Base-by-base conservation (phyloP, 2,329 filamentous ascomycete species). In the Dothideomycetidae sp. region DNA sequence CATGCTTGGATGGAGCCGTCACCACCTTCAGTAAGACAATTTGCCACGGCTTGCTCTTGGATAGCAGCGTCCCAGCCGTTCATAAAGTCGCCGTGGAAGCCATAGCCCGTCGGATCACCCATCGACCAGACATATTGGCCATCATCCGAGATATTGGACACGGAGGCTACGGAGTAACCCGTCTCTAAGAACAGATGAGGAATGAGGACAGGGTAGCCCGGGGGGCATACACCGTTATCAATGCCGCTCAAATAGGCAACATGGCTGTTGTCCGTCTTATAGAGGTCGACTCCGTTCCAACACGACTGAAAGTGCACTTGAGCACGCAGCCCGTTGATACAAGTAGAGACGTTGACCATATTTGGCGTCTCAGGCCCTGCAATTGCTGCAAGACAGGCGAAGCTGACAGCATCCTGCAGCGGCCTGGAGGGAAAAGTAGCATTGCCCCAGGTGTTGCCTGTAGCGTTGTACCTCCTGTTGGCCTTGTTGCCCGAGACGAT, bases 31-130 rank as follows among this genome's bases (percentile, higher is more conserved):
- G 11, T 5, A 17, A 56, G 52, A 42, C 55, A 57, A 14, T 53
- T 46, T 18, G 50, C 44, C 11, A 63, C 50, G 0, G 62, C 64
- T 15, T 53, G 39, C 19, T 53, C 48, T 21, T 66, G 54, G 11
- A 61, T 53, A 10, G 45, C 47, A 32, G 51, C 47, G 33, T 67
- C 55, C 60, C 63, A 67, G n/a, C 64, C 66, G 34, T 67, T 67
- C 42, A 64, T 55, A 43, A 70, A 70, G 39, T 70, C 68, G 5
- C 63, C 69, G 42, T 72, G 69, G 46, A 68, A 64, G 2, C 66
- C 66, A 43, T 64, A 69, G 5, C 68, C 67, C 2, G 63, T 68
- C 3, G 58, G 53, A 41, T 68, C 66, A 14, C 65, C 62, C 41
- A 61, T 61, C 1, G 63, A 55, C 44, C 65, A 67, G 26, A 67